A percentile compares a stretch with the other conserved stretches of the same genome.
Conservation (phyloP, 306 rosid species). For the Senna siamea region DNA sequence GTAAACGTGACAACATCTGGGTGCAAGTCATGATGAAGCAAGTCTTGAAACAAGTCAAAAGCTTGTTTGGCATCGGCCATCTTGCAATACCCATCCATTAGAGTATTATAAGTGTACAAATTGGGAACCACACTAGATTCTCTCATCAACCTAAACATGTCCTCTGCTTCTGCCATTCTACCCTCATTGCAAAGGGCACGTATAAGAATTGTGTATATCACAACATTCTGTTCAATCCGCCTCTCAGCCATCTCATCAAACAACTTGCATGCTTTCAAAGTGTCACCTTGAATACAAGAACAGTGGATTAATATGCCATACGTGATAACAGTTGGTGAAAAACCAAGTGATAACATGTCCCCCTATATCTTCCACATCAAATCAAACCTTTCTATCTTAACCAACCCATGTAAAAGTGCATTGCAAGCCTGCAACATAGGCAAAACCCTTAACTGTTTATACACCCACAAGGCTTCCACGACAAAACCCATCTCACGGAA, state of each 20-base stretch:
- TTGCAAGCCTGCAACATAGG: slow-evolving; percentile 61
- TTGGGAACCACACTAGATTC: slow-evolving; percentile 55
- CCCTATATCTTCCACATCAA: slow-evolving; percentile 53
- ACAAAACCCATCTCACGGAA: slow-evolving; percentile 54
- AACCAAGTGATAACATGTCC: slow-evolving; percentile 55
- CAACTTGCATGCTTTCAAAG: slow-evolving; percentile 43
- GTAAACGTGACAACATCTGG: slow-evolving; percentile 65
- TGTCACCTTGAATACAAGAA: slow-evolving; percentile 49
- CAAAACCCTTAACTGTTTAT: slow-evolving; percentile 28
- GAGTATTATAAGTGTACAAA: slow-evolving; percentile 63
- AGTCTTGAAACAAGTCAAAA: slow-evolving; percentile 46
- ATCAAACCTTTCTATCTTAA: slow-evolving; percentile 48
- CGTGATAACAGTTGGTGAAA: slow-evolving; percentile 56
- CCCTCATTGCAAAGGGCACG: slow-evolving; percentile 55
- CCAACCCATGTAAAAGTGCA: slow-evolving; percentile 62
- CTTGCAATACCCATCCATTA: slow-evolving; percentile 77
- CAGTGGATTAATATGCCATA: slow-evolving; percentile 63
- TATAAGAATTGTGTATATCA: slow-evolving; percentile 59
- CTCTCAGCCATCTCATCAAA: slow-evolving; percentile 65
- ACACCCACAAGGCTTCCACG: slow-evolving; percentile 65
- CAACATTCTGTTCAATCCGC: slow-evolving; percentile 51
- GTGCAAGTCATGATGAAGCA: slow-evolving; percentile 52
- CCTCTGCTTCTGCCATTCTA: slow-evolving; percentile 59
- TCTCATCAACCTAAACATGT: slow-evolving; percentile 50
- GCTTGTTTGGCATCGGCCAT: slow-evolving; percentile 49